Conservation (phyloP, 805 yeast species). For the Torulaspora quercuum region DNA sequence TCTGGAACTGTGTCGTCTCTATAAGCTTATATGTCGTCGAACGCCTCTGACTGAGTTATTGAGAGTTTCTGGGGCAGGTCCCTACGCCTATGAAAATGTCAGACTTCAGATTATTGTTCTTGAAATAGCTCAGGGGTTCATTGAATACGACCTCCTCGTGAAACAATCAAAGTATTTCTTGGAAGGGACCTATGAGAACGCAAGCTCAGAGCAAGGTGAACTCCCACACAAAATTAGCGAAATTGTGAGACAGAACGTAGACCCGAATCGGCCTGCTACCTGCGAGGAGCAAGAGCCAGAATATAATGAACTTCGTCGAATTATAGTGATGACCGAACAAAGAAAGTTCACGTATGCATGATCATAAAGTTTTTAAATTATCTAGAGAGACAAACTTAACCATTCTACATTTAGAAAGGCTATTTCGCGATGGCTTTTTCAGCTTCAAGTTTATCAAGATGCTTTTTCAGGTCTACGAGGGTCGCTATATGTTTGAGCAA, state of each 20-base stretch:
- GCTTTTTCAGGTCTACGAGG: conserved; percentile 78
- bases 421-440: conserved; percentile 54
- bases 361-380: too few relatives aligned
- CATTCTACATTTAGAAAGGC: too few relatives aligned
- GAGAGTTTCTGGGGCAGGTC: not conserved
- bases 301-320: too few relatives aligned
- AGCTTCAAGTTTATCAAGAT: conserved; percentile 80
- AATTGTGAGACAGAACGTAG: conserved; percentile 6
- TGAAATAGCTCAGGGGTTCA: conserved; percentile 25
- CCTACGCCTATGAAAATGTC: conserved; percentile 8
- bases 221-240: conserved; percentile 10
- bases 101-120: conserved; percentile 16
- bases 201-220: conserved; percentile 1
- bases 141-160: conserved; percentile 14
- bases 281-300: too few relatives aligned
- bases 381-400: too few relatives aligned
- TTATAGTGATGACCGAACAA: too few relatives aligned
- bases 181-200: not conserved
- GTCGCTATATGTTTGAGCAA: conserved; percentile 65
- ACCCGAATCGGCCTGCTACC: too few relatives aligned
- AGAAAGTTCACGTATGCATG: too few relatives aligned
- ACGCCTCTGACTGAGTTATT: conserved; percentile 1
- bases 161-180: conserved; percentile 9
- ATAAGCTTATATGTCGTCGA: conserved; percentile 14
- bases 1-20: conserved; percentile 17